Conservation (phyloP, 305 asterid species). For the Fraxinus albicans region DNA sequence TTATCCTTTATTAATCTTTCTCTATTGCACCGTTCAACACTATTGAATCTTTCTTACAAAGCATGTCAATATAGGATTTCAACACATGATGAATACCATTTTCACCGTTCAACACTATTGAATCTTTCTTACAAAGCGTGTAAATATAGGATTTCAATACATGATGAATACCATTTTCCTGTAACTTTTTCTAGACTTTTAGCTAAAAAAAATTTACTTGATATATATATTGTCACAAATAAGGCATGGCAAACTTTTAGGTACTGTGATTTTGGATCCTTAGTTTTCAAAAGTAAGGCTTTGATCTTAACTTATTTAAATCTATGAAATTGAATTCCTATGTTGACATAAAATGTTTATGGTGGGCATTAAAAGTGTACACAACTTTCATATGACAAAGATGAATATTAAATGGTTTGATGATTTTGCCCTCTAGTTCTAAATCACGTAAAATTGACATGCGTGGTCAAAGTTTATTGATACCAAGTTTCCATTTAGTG, state of each 20-base stretch:
- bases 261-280: neutral
- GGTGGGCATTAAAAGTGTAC: neutral
- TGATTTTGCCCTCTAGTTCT: neutral
- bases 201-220: neutral
- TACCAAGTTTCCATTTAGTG: neutral
- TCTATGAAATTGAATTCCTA: neutral
- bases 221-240: neutral
- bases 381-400: neutral
- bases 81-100: neutral
- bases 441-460: neutral
- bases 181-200: neutral
- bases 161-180: too few relatives aligned
- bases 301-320: neutral
- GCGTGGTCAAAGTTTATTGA: neutral
- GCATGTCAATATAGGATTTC: neutral
- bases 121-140: too few relatives aligned
- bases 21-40: neutral
- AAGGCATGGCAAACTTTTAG: neutral
- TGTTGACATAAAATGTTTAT: too few relatives aligned
- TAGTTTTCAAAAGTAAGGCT: neutral
- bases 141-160: too few relatives aligned
- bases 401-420: neutral
- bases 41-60: neutral
- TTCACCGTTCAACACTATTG: too few relatives aligned
- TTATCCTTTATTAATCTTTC: neutral